Conservation (phyloP, 176 grass and related monocot genomes). For the Carex scoparia region DNA sequence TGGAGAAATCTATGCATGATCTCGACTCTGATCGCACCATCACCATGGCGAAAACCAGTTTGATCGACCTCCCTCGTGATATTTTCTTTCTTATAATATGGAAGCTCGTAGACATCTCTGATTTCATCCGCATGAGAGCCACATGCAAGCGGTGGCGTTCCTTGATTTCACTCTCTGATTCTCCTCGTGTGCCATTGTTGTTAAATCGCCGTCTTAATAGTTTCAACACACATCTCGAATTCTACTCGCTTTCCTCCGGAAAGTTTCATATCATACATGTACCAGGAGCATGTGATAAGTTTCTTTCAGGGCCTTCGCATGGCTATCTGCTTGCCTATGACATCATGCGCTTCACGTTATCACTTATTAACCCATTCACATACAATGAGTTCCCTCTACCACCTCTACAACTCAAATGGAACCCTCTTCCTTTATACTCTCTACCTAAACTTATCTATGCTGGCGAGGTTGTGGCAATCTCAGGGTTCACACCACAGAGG, state of each 20-base stretch:
- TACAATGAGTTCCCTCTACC: neutral
- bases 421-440: neutral
- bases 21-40: neutral
- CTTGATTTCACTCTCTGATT: neutral
- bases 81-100: neutral
- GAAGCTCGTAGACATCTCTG: neutral
- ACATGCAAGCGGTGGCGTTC: constrained; percentile 3
- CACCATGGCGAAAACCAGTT: neutral
- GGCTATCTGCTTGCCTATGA: neutral
- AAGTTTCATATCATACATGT: neutral
- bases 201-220: neutral
- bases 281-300: neutral
- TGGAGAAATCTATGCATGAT: neutral
- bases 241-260: neutral
- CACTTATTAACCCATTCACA: constrained; percentile 2
- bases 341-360: neutral
- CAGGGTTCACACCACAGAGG: neutral
- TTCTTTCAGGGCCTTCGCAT: neutral
- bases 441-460: neutral
- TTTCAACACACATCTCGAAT: neutral
- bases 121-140: neutral
- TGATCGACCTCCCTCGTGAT: neutral
- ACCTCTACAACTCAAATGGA: neutral
- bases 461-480: neutral
- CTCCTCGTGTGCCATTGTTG: neutral